Base-by-base conservation (phyloP, 768 basidiomycete species). In the Mrakia frigida region DNA sequence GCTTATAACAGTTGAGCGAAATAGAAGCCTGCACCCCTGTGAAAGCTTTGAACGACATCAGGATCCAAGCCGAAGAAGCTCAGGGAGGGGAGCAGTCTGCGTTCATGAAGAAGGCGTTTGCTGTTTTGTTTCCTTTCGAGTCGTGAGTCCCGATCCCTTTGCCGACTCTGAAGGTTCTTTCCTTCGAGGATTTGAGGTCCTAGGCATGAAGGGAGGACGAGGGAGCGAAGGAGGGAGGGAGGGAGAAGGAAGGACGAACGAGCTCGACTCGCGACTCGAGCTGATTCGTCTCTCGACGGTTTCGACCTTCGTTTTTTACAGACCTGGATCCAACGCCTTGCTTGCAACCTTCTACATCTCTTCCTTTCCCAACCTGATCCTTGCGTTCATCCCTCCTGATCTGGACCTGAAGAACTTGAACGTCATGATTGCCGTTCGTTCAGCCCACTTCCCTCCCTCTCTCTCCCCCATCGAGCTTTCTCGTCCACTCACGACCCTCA, bases 321-420 rank as follows among this genome's bases (percentile, higher is more conserved):
- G 41, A 50, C 67, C 52, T 41, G 74, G 46, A 39, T 39, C 46
- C 46, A 78, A 52, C 61, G 25, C 81, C 67, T 68, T 97, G 74
- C 86, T 95, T 39, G 94, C 92, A 78, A 95, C 94, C 28, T 94
- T 95, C 86, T 95, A 95, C 86, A 95, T 95, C 84, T 94, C 92
- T 87, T 95, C 50, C 9, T 67, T 73, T 93, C 94, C 94, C 69
- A 97, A 97, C 85, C 92, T 97, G 80, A 93, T 97, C 79, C 90
- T 97, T 72, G 92, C 92, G 7, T 94, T 95, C 82, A 95, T 96
- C 80, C 94, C 94, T 39, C 91, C 91, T 73, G 87, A 93, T 82
- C 93, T 96, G 81, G 89, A 90, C 83, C 61, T 63, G 6, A 37
- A 63, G 14, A 63, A 35, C 16, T 21, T 63, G 0, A 33, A 63